Evolutionary conservation across 306 rosid genomes (phyloP), one percentile per base, ranked within the genome.

Genomic region (Sesbania bispinosa): DNA sequence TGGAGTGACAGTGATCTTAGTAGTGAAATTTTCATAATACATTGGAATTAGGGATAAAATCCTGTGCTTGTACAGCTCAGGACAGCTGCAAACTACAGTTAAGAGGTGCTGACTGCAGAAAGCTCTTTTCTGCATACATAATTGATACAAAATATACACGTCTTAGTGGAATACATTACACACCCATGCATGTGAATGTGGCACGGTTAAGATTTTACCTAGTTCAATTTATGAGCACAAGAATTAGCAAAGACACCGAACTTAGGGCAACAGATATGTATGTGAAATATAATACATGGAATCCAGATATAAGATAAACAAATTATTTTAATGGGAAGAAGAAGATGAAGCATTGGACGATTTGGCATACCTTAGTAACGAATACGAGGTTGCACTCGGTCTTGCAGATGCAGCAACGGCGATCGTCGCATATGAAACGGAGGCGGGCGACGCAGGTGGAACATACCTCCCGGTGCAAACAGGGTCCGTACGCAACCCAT

Each of bases 401-500:
- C 84, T 94, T 91, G 82, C 99, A 94, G 80, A 94, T 89, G 80
- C 99, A 94, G 59, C 99, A 94, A 32, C 74, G 83, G 75, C 82
- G 90, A 81, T 94, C 96, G 7, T 86, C 88, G 81, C 96, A 94
- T 14, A 94, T 89, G 83, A 94, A 87, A 60, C 99, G 99, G 87
- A 94, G 97, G 29, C 99, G 97, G 26, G 83, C 88, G 24, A 94
- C 95, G 75, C 99, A 94, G 29, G 97, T 91, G 63, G 99, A 94
- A 69, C 99, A 94, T 13, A 94, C 99, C 38, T 94, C 99, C 21
- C 94, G 87, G 66, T 94, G 99, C 8, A 87, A 84, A 71, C 97
- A 94, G 29, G 99, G 64, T 1, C 99, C 99, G 62, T 94, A 94
- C 1, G 99, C 97, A 35, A 89, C 97, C 99, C 99, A 94, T 77